These are phyloP conservation scores for Funneliformis mosseae DNA, from an alignment of 192 early-diverging fungal genomes.

Conservation along the genomic window DNA sequence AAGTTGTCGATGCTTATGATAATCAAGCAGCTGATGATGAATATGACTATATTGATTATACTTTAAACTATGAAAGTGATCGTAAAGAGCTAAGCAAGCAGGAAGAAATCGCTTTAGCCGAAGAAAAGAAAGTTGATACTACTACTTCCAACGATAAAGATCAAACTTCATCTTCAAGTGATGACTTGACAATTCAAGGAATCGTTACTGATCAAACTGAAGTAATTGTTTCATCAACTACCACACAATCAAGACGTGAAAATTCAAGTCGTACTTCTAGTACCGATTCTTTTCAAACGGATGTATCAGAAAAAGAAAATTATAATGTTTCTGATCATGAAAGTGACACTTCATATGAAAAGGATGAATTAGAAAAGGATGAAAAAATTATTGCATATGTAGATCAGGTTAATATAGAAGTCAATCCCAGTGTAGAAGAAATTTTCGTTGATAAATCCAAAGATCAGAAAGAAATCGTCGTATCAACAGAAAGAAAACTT, in stretches of 20 bases:
- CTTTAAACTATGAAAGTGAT: constrained; percentile 10
- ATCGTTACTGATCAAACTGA: neutral
- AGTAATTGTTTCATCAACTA: neutral
- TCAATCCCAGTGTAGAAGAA: neutral
- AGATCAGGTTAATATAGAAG: neutral
- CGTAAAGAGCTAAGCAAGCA: neutral
- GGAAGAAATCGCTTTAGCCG: neutral
- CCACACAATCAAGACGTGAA: neutral
- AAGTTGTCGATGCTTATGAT: neutral
- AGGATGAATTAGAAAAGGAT: neutral
- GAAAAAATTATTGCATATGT: neutral
- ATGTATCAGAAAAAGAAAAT: constrained; percentile 1
- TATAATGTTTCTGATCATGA: neutral
- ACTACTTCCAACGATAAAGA: neutral
- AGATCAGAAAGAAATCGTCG: too few relatives aligned
- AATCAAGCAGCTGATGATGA: constrained; percentile 9
- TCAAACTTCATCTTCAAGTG: neutral
- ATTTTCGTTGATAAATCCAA: neutral
- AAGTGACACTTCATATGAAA: constrained; percentile 21
- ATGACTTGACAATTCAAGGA: neutral
- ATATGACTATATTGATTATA: neutral
- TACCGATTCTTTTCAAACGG: constrained; percentile 7
- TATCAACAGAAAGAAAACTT: neutral
- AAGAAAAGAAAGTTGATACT: neutral
- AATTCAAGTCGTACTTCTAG: constrained; percentile 10